Evolutionary conservation across 257 asterid genomes (phyloP), one percentile per base, ranked within the genome.

Genomic region (Cruciata laevipes): DNA sequence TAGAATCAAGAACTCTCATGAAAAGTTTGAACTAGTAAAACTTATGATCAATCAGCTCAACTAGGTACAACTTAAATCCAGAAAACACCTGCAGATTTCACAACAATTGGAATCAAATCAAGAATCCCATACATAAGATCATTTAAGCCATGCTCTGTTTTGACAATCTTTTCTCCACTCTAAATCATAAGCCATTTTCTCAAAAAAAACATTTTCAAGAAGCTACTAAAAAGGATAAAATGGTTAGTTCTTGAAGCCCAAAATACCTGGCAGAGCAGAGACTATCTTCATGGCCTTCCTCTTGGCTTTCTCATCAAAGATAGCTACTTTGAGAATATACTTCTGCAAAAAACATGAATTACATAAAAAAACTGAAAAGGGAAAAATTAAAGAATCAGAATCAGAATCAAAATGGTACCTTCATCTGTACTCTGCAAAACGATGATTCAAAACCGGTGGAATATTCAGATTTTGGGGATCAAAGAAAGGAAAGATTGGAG

Each of bases 251-350:
- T 59, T 59, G 7, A n/a, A 72, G 72, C 30, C 17, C 11, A 51
- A 10, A 25, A 23, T 82, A 91, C 96, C 96, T 38, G 90, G 65
- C 61, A 89, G 87, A 67, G 96, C 78, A 25, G 95, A 80, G 24
- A 91, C 89, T 7, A 83, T 83, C 82, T 91, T 89, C 76, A 91
- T 57, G 67, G 95, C 96, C 88, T 81, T 91, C 56, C 98, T 68
- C 66, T 85, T 83, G 31, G 89, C 98, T 65, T 61, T 84, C 61
- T 63, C 86, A 69, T 84, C 85, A 67, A 77, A 81, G 74, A 91
- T 68, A 33, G 85, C 98, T 92, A 91, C 71, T 32, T 79, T 82
- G 86, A 91, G 67, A 64, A 87, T 87, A 69, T 79, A 83, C 74
- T 91, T 91, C 96, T 91, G 89, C 76, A 64, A 32, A 18, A 20